phyloP scores from a whole-genome alignment of 2,329 filamentous ascomycete species.

The Fusarium chlamydosporum region DNA sequence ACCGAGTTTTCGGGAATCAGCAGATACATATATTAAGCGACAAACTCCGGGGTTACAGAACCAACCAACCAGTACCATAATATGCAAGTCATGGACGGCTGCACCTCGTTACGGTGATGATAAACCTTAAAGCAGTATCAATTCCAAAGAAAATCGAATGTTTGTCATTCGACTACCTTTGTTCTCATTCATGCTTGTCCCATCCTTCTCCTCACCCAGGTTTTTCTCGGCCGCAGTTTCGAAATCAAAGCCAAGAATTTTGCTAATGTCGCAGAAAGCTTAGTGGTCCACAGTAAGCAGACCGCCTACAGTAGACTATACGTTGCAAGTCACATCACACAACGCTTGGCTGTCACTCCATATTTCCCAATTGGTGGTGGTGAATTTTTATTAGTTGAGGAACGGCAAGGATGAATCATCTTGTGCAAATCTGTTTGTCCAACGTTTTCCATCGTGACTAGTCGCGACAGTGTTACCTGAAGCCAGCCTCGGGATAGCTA shows the following conservation, averaged over 20 bases:
- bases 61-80: neutral
- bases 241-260: constrained; percentile 29
- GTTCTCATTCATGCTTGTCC: constrained; percentile 4
- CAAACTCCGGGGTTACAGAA: constrained; percentile 7
- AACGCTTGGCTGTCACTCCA: constrained; percentile 20
- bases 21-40: constrained; percentile 18
- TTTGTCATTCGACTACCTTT: constrained; percentile 36
- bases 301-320: constrained; percentile 38
- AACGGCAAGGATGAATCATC: constrained; percentile 4
- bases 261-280: constrained; percentile 37
- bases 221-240: constrained; percentile 22
- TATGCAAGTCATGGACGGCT: constrained; percentile 20
- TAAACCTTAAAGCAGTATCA: constrained; percentile 9
- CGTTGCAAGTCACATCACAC: constrained; percentile 15
- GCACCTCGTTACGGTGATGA: constrained; percentile 30
- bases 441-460: constrained; percentile 1
- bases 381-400: constrained; percentile 5
- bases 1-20: constrained; percentile 27
- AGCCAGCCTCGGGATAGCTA: neutral
- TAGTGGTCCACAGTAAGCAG: constrained; percentile 26
- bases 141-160: constrained; percentile 37
- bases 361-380: neutral
- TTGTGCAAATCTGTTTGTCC: constrained; percentile 11
- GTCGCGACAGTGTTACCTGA: constrained; percentile 3
- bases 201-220: neutral